phyloP scores from a whole-genome alignment of 2,329 filamentous ascomycete species.

The Graphilbum sp. region DNA sequence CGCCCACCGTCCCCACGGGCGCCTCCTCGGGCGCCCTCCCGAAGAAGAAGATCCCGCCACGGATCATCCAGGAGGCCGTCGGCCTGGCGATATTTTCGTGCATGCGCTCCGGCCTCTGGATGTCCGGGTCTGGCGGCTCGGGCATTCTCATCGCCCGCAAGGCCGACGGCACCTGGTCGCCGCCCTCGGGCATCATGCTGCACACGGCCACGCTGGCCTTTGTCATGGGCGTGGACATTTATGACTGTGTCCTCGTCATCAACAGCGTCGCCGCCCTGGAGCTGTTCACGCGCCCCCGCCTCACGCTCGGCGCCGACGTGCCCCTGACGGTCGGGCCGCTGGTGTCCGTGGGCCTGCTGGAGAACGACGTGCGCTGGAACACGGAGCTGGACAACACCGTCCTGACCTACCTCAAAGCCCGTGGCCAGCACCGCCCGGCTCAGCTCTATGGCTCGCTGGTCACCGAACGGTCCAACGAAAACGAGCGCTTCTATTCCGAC shows the following conservation, averaged over 20 bases:
- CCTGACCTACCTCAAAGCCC: constrained; percentile 41
- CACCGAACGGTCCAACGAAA: constrained; percentile 40
- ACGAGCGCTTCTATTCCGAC: constrained; percentile 39
- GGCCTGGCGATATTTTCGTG: constrained; percentile 89
- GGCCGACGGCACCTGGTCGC: constrained; percentile 51
- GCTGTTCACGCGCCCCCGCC: constrained; percentile 61
- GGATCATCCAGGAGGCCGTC: constrained; percentile 77
- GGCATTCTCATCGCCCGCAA: constrained; percentile 73
- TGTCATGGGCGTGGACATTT: constrained; percentile 81
- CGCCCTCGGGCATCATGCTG: constrained; percentile 77
- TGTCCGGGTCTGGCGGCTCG: constrained; percentile 79
- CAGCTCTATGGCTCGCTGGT: constrained; percentile 40
- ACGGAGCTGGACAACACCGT: constrained; percentile 37
- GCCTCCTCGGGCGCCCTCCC: too few relatives aligned
- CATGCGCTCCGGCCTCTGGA: constrained; percentile 84
- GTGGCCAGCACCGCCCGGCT: constrained; percentile 36
- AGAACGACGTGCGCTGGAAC: constrained; percentile 27
- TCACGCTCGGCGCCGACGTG: constrained; percentile 38
- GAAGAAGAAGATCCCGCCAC: constrained; percentile 66
- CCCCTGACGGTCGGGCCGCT: constrained; percentile 34
- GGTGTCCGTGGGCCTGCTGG: constrained; percentile 33
- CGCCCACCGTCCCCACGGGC: constrained; percentile 22
- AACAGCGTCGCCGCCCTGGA: constrained; percentile 75
- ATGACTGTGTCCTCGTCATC: constrained; percentile 87
- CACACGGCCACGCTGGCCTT: constrained; percentile 85